These are phyloP conservation scores for Raphanus hybrid DNA, from an alignment of 441 rosid species.

Conservation along the genomic window DNA sequence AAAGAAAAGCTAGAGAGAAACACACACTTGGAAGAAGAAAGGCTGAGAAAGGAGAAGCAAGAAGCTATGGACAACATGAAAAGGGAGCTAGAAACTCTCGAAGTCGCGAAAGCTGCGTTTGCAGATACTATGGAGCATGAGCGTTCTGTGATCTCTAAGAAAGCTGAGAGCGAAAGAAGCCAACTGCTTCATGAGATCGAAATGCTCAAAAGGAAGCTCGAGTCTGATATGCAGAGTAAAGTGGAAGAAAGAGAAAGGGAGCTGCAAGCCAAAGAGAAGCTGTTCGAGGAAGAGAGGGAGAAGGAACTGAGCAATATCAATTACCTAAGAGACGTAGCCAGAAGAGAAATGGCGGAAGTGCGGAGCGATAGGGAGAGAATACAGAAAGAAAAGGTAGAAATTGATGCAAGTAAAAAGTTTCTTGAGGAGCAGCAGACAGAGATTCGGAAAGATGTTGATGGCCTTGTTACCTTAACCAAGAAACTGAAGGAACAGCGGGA, in stretches of 20 bases:
- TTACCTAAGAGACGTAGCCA: constrained; percentile 77
- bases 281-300: constrained; percentile 84
- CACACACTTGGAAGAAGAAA: constrained; percentile 66
- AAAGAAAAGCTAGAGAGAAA: constrained; percentile 72
- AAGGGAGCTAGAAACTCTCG: constrained; percentile 73
- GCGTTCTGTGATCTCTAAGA: constrained; percentile 56
- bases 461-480: constrained; percentile 76
- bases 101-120: constrained; percentile 73
- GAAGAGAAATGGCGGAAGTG: constrained; percentile 86
- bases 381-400: constrained; percentile 71
- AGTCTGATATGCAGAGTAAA: constrained; percentile 66
- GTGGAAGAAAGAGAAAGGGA: constrained; percentile 70
- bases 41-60: constrained; percentile 64
- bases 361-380: constrained; percentile 63
- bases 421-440: constrained; percentile 84
- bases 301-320: constrained; percentile 70
- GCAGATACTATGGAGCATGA: constrained; percentile 78
- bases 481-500: constrained; percentile 84
- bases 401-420: constrained; percentile 68
- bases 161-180: constrained; percentile 75
- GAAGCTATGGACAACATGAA: constrained; percentile 54
- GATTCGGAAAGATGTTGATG: constrained; percentile 81
- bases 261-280: constrained; percentile 57
- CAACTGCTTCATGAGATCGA: constrained; percentile 77
- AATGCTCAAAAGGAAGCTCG: constrained; percentile 65